Evolutionary conservation across 2,329 filamentous ascomycete species (phyloP), one percentile per base, ranked within the genome.

Genomic region (Tolypocladium amazonense): DNA sequence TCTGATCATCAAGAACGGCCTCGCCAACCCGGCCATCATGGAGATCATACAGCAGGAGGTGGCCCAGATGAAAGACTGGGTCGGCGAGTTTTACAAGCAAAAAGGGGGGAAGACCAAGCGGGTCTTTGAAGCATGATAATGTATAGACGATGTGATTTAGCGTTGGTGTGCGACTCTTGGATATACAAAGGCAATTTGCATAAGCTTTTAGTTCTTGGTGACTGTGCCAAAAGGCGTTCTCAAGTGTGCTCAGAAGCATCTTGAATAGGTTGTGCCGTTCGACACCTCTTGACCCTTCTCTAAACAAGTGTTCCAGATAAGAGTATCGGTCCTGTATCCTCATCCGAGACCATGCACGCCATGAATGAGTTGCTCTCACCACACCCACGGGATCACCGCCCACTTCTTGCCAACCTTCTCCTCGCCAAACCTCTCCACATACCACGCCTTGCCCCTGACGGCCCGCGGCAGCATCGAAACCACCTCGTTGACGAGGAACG

Each of bases 381-480:
- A 53, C 15, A 53, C 50, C 50, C 50, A 33, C 12, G 82, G 82
- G 57, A 85, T 75, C 39, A 93, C 83, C 6, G 90, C 90, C 76
- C 90, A 92, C 70, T 87, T 84, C 37, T 81, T 82, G 56, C 83
- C 84, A 62, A 96, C 83, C 74, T 87, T 88, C 56, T 95, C 88
- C 76, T 87, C 85, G 14, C 93, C 93, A 80, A 99, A 99, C 73
- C 82, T 90, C 69, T 90, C 81, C 60, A 87, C 77, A 73, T 99
- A 99, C 94, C 94, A 99, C 68, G 80, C 79, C 73, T 85, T 86
- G 30, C 93, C 93, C 64, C 85, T 84, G 58, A 94, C 76, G 20
- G 94, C 92, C 67, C 94, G 81, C 14, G 94, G 93, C 63, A 95
- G 72, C 93, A 97, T 99, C 11, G 89, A 87, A n/a, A 86, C 76